These are phyloP conservation scores for Carpinus viminea DNA, from an alignment of 306 rosid genomes.

Conservation along the genomic window DNA sequence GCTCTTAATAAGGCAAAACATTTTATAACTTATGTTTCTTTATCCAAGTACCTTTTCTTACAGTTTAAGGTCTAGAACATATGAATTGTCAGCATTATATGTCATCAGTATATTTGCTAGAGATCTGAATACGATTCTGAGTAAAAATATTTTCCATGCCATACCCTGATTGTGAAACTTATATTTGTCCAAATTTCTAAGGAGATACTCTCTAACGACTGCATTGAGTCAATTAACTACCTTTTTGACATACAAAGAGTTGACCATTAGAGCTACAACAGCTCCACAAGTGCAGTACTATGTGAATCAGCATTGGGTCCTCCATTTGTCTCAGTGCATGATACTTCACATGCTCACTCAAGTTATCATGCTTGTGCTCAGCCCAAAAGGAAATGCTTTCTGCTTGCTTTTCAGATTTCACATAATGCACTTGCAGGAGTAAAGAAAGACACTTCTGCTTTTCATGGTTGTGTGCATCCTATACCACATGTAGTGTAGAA, in stretches of 20 bases:
- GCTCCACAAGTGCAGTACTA: background rate
- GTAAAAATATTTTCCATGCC: background rate
- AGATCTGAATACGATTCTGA: background rate
- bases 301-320: background rate
- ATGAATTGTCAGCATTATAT: background rate
- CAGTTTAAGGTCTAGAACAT: background rate
- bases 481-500: background rate
- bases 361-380: background rate
- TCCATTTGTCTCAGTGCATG: background rate
- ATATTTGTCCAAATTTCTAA: background rate
- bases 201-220: background rate
- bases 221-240: background rate
- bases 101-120: background rate
- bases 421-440: background rate
- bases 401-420: slow-evolving; percentile 1
- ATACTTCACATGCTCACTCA: slow-evolving; percentile 1
- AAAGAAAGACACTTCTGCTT: background rate
- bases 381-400: too few species aligned
- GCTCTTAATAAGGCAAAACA: background rate
- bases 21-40: background rate
- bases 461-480: background rate
- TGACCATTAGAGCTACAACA: too few species aligned
- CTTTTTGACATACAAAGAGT: too few species aligned
- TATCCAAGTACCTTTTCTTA: too few species aligned
- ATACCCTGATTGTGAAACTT: background rate